Evolutionary conservation across 768 basidiomycete genomes (phyloP).

Genomic region (Boletus subparvulus): DNA sequence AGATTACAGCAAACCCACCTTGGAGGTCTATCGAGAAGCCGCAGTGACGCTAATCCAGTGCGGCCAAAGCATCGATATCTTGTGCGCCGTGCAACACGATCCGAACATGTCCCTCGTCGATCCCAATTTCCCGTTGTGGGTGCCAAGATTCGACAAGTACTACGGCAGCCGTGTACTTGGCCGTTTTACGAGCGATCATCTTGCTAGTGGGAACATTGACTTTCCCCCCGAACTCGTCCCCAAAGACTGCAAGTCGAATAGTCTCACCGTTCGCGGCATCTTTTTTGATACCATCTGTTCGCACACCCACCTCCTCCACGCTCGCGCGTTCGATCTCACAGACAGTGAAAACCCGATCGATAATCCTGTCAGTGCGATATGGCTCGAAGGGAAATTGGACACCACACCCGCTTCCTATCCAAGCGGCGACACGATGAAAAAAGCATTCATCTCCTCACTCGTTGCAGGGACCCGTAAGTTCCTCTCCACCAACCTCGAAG

Average conservation of each 20-base stretch:
- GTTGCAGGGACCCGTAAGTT: background rate
- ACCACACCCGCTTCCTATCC: background rate
- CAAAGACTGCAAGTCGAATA: background rate
- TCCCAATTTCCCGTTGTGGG: conserved; percentile 6
- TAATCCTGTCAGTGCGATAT: background rate
- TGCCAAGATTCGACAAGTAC: conserved; percentile 6
- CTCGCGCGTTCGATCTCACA: background rate
- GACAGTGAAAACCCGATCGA: background rate
- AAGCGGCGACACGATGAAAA: background rate
- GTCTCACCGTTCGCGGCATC: conserved; percentile 2
- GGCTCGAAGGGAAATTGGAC: background rate
- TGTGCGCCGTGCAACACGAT: background rate
- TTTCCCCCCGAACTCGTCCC: background rate
- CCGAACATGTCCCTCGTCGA: background rate
- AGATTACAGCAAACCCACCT: conserved; percentile 2
- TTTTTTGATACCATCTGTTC: background rate
- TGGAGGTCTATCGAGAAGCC: conserved; percentile 4
- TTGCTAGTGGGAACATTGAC: background rate
- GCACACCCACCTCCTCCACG: background rate
- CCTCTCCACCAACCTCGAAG: background rate
- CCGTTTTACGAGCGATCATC: conserved; percentile 2
- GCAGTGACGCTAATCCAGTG: background rate
- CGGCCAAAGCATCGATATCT: conserved; percentile 2
- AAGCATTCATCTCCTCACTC: conserved; percentile 1
- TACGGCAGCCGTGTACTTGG: conserved; percentile 2